Percentiles rank a stretch among this genome's conserved stretches.
Conservation (phyloP, 345 rosid genomes). For the Diplotaxis tenuifolia region DNA sequence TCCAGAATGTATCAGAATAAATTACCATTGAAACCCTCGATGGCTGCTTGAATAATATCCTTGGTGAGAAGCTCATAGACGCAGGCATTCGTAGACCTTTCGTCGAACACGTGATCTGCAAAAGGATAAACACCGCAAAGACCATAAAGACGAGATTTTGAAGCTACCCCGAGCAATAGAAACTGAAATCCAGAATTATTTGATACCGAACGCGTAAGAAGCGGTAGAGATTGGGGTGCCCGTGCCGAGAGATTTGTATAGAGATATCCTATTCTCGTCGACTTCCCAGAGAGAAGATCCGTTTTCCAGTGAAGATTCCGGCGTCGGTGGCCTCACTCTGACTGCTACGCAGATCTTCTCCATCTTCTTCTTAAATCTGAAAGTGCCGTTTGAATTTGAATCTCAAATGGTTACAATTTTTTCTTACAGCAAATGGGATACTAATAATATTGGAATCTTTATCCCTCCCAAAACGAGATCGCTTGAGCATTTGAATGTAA, state of each 20-base stretch:
- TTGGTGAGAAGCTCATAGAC: constrained; percentile 80
- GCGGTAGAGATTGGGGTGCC: constrained; percentile 67
- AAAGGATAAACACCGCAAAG: not conserved
- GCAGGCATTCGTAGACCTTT: constrained; percentile 56
- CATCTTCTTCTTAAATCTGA: constrained; percentile 39
- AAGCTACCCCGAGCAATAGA: not conserved
- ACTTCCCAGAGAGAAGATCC: constrained; percentile 33
- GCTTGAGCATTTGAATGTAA: too few species aligned
- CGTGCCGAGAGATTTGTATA: constrained; percentile 51
- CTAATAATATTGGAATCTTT: too few species aligned
- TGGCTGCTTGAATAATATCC: constrained; percentile 77
- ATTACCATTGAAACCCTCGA: constrained; percentile 82
- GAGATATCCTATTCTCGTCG: too few species aligned
- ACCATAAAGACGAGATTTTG: too few species aligned
- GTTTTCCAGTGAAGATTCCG: constrained; percentile 48
- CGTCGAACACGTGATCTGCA: constrained; percentile 83
- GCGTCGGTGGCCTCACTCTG: constrained; percentile 59
- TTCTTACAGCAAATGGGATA: too few species aligned
- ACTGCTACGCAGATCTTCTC: constrained; percentile 95
- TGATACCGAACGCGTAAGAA: constrained; percentile 75
- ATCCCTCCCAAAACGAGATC: too few species aligned
- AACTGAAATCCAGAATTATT: not conserved
- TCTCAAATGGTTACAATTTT: too few species aligned
- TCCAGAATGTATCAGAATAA: not conserved
- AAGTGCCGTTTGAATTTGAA: constrained; percentile 34